Percentiles rank a stretch among this genome's conserved stretches.
phyloP scores from a whole-genome alignment of 345 rosid genomes.

The Salix arbutifolia region DNA sequence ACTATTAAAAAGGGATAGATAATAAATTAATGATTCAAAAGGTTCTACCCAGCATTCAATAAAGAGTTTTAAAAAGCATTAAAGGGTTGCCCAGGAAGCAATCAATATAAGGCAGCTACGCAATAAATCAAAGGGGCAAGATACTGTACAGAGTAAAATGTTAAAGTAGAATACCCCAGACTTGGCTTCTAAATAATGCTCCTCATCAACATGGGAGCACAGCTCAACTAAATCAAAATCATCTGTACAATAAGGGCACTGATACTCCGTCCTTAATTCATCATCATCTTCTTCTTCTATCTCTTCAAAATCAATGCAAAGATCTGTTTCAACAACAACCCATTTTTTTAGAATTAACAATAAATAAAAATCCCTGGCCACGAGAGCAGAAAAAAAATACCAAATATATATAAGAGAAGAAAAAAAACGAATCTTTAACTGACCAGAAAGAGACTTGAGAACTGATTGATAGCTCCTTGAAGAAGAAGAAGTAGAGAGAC shows the following conservation, averaged over 20 bases:
- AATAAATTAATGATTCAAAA: not conserved
- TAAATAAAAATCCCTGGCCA: not conserved
- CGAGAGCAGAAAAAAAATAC: not conserved
- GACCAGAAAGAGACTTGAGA: constrained; percentile 15
- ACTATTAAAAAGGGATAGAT: not conserved
- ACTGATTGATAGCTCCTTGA: constrained; percentile 29
- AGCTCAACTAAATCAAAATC: constrained; percentile 31
- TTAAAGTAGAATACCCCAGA: constrained; percentile 13
- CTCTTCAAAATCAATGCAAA: constrained; percentile 20
- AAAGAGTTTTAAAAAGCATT: not conserved
- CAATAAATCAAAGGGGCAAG: not conserved
- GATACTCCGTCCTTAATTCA: constrained; percentile 25
- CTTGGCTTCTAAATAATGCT: constrained; percentile 19
- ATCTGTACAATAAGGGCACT: constrained; percentile 22
- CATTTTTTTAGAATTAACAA: not conserved
- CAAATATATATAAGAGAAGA: not conserved
- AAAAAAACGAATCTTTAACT: not conserved
- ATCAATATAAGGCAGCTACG: not conserved
- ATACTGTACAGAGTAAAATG: not conserved
- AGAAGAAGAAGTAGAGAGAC: constrained; percentile 14
- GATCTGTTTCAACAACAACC: constrained; percentile 24
- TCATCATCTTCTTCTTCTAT: constrained; percentile 15
- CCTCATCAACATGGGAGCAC: constrained; percentile 26
- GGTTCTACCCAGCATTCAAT: not conserved
- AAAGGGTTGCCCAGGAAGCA: not conserved